Evolutionary conservation across 1,284 basidiomycete species (phyloP).

Genomic region (Kalmanozyma brasiliensis): DNA sequence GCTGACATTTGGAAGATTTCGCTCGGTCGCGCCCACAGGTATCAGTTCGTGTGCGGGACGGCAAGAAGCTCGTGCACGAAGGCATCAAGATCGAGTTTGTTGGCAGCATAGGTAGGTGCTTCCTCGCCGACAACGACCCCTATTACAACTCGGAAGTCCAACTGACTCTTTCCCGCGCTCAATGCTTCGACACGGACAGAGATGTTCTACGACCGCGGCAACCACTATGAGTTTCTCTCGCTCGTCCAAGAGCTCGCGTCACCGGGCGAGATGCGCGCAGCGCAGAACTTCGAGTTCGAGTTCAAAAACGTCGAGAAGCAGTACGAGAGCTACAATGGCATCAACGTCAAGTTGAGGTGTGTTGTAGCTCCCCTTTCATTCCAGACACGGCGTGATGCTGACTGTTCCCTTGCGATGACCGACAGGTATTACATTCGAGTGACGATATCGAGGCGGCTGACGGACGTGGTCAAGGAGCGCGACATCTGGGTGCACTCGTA

Average conservation of each 20-base stretch:
- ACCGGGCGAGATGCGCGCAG: slow-evolving; percentile 92
- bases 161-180: not conserved
- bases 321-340: slow-evolving; percentile 96
- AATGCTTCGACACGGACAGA: slow-evolving; percentile 71
- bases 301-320: slow-evolving; percentile 99
- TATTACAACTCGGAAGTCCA: no score
- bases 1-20: slow-evolving; percentile 2
- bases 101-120: slow-evolving; percentile 85
- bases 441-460: slow-evolving; percentile 86
- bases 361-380: not conserved
- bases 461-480: slow-evolving; percentile 89
- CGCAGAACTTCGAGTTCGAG: slow-evolving; percentile 92
- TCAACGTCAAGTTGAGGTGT: slow-evolving; percentile 87
- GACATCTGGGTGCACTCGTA: slow-evolving; percentile 98
- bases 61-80: slow-evolving; percentile 93
- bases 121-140: not conserved
- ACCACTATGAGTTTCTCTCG: slow-evolving; percentile 97
- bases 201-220: slow-evolving; percentile 94
- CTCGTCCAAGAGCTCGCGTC: slow-evolving; percentile 92
- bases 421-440: slow-evolving; percentile 86
- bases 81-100: slow-evolving; percentile 98
- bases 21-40: slow-evolving; percentile 73
- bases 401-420: not conserved
- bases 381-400: not conserved
- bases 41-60: slow-evolving; percentile 87